Base-by-base conservation (phyloP, 805 yeast genomes). In the Alloascoidea hylecoeti region DNA sequence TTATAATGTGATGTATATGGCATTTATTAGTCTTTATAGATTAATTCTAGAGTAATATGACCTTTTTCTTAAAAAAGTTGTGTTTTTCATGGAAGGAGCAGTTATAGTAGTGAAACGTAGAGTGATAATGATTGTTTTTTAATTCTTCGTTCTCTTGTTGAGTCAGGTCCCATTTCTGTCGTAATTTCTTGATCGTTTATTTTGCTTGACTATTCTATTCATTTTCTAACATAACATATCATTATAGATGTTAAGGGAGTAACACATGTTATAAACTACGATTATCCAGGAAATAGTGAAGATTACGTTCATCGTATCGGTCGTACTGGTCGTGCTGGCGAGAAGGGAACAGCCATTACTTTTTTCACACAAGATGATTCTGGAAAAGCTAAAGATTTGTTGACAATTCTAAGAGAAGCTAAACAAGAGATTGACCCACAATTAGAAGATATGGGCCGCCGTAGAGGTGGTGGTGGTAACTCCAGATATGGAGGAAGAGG, bases 291-390 rank as follows among this genome's bases (percentile, higher is more conserved):
- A 63, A 89, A 89, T 66, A 84, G 88, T 57, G 98, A 92, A 70
- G 97, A 92, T 67, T 89, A 89, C 60, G 96, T 89, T 46, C 98
- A 89, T 63, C 78, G 98, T 68, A 92, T 89, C 56, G 98, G 98
- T 63, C 88, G 96, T 75, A 88, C 98, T 47, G 98, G 98, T 60
- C 85, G 98, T 75, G 98, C 96, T 49, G 97, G 97, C 60, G 78
- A 86, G 45, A 70, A 71, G 45, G 98, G 98, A 72, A 88, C 92
- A 44, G 96, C 98, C 40, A 75, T 86, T 48, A 89, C 97, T 5
- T 75, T 89, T 60, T 92, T 92, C 73, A 85, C 96, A 42, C 81
- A 75, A 46, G 88, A 70, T 47, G 84, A 86, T 69, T 67, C 84
- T 50, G 75, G 80, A 64, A 73, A 86, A 62, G 96, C 97, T 49